These are phyloP conservation scores for Rubus idaeus DNA, from an alignment of 306 rosid genomes.

Conservation along the genomic window DNA sequence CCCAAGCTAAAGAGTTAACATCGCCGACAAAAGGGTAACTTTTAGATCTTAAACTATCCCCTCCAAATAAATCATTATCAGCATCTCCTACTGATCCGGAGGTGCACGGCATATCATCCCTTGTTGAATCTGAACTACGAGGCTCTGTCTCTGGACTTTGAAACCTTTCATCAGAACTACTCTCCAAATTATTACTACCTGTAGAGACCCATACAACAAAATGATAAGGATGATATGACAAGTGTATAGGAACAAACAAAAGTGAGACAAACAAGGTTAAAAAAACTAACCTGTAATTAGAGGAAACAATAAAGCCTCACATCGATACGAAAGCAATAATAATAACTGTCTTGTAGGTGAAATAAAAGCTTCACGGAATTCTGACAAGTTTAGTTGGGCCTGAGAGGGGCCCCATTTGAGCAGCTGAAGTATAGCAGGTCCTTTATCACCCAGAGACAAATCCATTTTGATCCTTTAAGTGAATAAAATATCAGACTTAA, in stretches of 20 bases:
- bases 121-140: constrained; percentile 34
- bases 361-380: constrained; percentile 76
- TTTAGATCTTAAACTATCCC: constrained; percentile 41
- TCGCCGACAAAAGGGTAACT: constrained; percentile 60
- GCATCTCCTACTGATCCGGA: constrained; percentile 41
- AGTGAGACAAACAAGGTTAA: neutral
- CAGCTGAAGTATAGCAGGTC: constrained; percentile 70
- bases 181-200: constrained; percentile 29
- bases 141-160: constrained; percentile 33
- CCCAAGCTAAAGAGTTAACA: constrained; percentile 85
- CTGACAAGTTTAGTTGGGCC: constrained; percentile 54
- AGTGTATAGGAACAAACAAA: constrained; percentile 14
- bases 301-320: constrained; percentile 83
- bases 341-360: constrained; percentile 77
- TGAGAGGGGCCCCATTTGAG: constrained; percentile 67
- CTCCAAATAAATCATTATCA: constrained; percentile 36
- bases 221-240: neutral
- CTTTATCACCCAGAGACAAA: constrained; percentile 42
- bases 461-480: constrained; percentile 56
- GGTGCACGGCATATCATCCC: constrained; percentile 44
- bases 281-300: constrained; percentile 49
- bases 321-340: constrained; percentile 60
- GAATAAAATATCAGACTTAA: constrained; percentile 28
- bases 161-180: constrained; percentile 27
- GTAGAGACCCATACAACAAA: constrained; percentile 51